Conservation (phyloP, 2,329 filamentous ascomycete genomes). For the Juglanconis juglandina region DNA sequence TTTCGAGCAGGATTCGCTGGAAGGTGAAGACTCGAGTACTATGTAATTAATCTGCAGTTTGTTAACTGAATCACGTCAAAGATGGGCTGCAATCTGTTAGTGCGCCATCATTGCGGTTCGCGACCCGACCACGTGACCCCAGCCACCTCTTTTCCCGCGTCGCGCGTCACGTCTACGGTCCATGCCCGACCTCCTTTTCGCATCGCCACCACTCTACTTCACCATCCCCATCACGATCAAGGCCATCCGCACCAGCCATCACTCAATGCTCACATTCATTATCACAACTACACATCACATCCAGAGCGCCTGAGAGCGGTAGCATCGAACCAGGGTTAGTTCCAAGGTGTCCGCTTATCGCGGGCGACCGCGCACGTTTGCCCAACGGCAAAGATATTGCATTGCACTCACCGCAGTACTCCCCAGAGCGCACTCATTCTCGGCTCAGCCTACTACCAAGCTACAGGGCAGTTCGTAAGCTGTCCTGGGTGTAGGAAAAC, state of each 20-base stretch:
- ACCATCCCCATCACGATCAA: neutral
- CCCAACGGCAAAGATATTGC: constrained; percentile 7
- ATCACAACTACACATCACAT: constrained; percentile 18
- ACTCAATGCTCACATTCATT: neutral
- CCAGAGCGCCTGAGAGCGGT: neutral
- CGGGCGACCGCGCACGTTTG: constrained; percentile 10
- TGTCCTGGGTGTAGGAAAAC: constrained; percentile 9
- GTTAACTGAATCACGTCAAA: neutral
- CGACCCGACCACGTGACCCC: neutral
- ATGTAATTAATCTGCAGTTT: neutral
- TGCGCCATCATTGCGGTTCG: neutral
- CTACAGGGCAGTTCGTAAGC: neutral
- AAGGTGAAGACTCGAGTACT: neutral
- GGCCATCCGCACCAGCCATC: neutral
- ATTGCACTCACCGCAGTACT: constrained; percentile 10
- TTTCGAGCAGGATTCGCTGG: too few species aligned
- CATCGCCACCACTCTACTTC: neutral
- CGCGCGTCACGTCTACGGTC: too few species aligned
- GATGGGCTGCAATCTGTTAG: neutral
- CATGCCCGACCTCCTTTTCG: too few species aligned
- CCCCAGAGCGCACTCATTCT: neutral
- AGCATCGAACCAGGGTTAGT: constrained; percentile 5
- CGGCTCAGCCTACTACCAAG: constrained; percentile 9
- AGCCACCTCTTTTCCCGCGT: neutral
- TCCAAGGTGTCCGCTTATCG: constrained; percentile 9